These are phyloP conservation scores for Sechiopsis laciniata DNA, from an alignment of 306 rosid species.

Conservation along the genomic window DNA sequence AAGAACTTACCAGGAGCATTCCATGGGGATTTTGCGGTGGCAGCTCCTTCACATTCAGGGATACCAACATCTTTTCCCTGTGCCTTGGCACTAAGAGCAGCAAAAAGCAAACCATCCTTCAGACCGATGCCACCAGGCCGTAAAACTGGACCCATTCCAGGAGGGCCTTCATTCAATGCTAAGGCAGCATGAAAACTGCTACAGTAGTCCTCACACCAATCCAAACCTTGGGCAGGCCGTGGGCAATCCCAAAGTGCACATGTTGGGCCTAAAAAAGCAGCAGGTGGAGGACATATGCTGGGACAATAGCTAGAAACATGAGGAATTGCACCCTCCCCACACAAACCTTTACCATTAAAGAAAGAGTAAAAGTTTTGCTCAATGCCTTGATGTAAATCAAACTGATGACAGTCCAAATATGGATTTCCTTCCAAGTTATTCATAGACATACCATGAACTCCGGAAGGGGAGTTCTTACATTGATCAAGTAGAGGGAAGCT, in stretches of 20 bases:
- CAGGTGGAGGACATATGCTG: constrained; percentile 82
- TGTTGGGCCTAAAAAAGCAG: constrained; percentile 92
- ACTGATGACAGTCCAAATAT: constrained; percentile 65
- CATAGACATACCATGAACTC: constrained; percentile 44
- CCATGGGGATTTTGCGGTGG: constrained; percentile 98
- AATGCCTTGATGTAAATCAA: constrained; percentile 54
- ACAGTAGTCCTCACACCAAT: constrained; percentile 91
- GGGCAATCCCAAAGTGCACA: constrained; percentile 99
- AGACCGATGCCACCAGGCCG: constrained; percentile 94
- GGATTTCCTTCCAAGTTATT: constrained; percentile 56
- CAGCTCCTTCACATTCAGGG: constrained; percentile 98
- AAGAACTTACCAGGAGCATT: constrained; percentile 78
- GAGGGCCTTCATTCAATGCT: constrained; percentile 95
- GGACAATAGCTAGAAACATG: constrained; percentile 73
- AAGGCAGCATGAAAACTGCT: constrained; percentile 87
- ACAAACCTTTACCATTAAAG: constrained; percentile 39
- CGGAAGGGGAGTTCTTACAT: constrained; percentile 55
- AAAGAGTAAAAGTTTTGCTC: constrained; percentile 49
- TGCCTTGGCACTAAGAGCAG: constrained; percentile 83
- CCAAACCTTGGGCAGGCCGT: constrained; percentile 83
- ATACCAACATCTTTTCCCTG: constrained; percentile 92
- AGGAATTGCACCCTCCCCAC: constrained; percentile 55
- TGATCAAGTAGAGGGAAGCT: constrained; percentile 56
- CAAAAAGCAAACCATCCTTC: constrained; percentile 83
- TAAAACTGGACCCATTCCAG: constrained; percentile 92